phyloP scores from a whole-genome alignment of 1,284 basidiomycete species.

The Rhodofomes roseus region DNA sequence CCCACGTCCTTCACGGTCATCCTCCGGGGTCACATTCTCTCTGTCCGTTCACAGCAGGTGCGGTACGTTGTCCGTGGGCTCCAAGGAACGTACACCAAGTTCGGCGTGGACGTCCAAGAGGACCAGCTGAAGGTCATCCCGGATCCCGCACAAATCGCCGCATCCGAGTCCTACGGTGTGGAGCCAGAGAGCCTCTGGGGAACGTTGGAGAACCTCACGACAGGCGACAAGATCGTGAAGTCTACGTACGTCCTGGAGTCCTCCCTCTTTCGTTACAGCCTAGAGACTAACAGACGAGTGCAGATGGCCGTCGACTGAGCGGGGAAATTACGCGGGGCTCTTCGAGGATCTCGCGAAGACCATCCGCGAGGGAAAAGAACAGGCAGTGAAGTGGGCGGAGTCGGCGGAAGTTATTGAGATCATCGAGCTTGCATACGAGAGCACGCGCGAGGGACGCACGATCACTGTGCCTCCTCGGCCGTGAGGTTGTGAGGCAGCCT shows the following conservation, averaged over 20 bases:
- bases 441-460: constrained; percentile 55
- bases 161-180: constrained; percentile 28
- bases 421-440: constrained; percentile 67
- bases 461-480: constrained; percentile 32
- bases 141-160: constrained; percentile 43
- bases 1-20: constrained; percentile 64
- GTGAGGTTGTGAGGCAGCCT: constrained; percentile 1
- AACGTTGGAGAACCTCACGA: constrained; percentile 49
- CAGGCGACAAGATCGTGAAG: constrained; percentile 43
- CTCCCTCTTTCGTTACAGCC: constrained; percentile 2
- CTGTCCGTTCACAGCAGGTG: constrained; percentile 59
- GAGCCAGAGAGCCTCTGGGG: constrained; percentile 64
- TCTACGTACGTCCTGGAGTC: constrained; percentile 38
- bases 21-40: constrained; percentile 67
- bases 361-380: constrained; percentile 51
- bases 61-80: constrained; percentile 71
- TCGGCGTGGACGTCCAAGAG: constrained; percentile 78
- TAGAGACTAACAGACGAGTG: neutral
- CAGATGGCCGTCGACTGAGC: constrained; percentile 63
- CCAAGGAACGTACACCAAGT: constrained; percentile 71
- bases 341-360: constrained; percentile 64
- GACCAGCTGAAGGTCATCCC: constrained; percentile 58
- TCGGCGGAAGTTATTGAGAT: constrained; percentile 68
- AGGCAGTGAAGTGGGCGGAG: constrained; percentile 67
- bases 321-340: constrained; percentile 57